These are phyloP conservation scores for Fomitopsis schrenkii DNA, from an alignment of 1,284 basidiomycete genomes.

Conservation along the genomic window DNA sequence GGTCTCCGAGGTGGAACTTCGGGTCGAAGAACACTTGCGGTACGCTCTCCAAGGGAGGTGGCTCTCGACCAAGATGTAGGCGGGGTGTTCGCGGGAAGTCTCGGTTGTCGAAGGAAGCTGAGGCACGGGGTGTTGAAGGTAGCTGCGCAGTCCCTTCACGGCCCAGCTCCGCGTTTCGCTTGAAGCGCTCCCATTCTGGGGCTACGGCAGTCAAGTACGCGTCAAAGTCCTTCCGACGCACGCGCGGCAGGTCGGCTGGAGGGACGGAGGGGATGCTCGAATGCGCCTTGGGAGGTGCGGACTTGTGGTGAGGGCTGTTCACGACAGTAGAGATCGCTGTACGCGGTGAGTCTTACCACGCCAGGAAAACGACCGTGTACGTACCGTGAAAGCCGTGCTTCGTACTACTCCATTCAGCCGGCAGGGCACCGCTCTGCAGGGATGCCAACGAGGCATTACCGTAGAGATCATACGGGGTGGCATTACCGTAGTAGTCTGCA, in stretches of 20 bases:
- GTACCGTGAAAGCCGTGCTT: constrained; percentile 75
- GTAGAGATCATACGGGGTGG: constrained; percentile 20
- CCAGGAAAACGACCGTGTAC: constrained; percentile 15
- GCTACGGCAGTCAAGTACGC: constrained; percentile 71
- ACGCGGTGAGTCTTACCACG: constrained; percentile 1
- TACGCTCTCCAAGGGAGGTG: constrained; percentile 75
- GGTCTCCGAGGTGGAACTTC: constrained; percentile 84
- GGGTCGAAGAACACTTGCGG: constrained; percentile 79
- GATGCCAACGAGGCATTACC: constrained; percentile 18
- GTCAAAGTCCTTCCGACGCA: constrained; percentile 83
- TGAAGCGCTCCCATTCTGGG: constrained; percentile 75
- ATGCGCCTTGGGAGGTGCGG: constrained; percentile 83
- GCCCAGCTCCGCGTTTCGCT: constrained; percentile 46
- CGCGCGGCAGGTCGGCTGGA: constrained; percentile 71
- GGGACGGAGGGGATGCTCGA: constrained; percentile 71
- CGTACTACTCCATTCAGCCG: constrained; percentile 73
- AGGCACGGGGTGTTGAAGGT: constrained; percentile 26
- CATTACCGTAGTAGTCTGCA: constrained; percentile 32
- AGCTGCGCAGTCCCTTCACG: constrained; percentile 43
- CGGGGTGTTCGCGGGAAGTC: constrained; percentile 31
- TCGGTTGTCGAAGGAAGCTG: constrained; percentile 20
- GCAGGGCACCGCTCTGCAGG: constrained; percentile 34
- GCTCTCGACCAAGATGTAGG: constrained; percentile 31
- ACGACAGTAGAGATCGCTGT: constrained; percentile 73
- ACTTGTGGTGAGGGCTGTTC: constrained; percentile 81